phyloP scores from a whole-genome alignment of 1,139 yeast species.

The Protomyces macrosporus region DNA sequence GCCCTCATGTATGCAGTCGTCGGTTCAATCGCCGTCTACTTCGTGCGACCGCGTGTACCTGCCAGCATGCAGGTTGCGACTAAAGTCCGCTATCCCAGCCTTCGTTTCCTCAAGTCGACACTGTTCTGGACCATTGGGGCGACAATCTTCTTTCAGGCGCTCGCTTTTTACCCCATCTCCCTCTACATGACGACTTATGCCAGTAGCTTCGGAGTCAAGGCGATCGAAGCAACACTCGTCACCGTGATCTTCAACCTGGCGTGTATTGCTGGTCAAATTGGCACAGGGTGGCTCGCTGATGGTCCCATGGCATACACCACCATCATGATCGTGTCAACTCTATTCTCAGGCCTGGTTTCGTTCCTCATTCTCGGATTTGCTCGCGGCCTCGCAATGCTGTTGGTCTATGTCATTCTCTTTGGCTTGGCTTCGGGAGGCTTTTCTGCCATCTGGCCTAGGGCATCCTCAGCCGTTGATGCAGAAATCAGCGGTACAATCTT shows the following conservation, averaged over 20 bases:
- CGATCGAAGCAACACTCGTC: constrained; percentile 11
- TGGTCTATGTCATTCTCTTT: constrained; percentile 5
- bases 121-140: constrained; percentile 2
- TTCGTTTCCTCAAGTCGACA: constrained; percentile 1
- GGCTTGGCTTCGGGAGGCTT: constrained; percentile 12
- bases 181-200: constrained; percentile 7
- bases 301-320: background rate
- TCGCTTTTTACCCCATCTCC: constrained; percentile 17
- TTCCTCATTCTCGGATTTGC: constrained; percentile 18
- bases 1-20: constrained; percentile 2
- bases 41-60: constrained; percentile 9
- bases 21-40: constrained; percentile 8
- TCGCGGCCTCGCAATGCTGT: background rate
- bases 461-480: constrained; percentile 6
- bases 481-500: constrained; percentile 14
- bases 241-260: constrained; percentile 6
- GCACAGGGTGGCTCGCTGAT: constrained; percentile 9
- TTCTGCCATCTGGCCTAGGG: constrained; percentile 13
- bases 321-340: constrained; percentile 10
- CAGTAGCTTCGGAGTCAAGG: constrained; percentile 3
- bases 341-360: constrained; percentile 2
- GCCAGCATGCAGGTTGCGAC: background rate
- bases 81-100: background rate
- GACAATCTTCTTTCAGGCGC: constrained; percentile 8
- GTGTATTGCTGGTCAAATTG: constrained; percentile 7